Evolutionary conservation across 2,329 filamentous ascomycete genomes (phyloP), one percentile per base, ranked within the genome.

Genomic region (Penicillium thymicola): DNA sequence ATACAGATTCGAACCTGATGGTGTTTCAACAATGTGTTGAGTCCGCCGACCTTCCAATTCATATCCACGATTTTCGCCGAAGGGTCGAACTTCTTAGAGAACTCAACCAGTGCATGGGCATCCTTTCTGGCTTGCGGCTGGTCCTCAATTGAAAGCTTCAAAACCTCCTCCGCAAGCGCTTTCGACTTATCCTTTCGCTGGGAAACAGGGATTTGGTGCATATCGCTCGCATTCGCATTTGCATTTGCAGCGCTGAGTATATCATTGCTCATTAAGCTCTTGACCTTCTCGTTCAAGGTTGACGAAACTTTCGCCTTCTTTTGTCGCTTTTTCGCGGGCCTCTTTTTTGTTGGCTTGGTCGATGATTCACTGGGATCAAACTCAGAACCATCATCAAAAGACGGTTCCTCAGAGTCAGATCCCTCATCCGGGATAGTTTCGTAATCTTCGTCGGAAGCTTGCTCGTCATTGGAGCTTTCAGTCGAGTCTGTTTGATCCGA

Each of bases 131-230:
- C 63, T 2, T 62, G 59, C 7, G 55, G 46, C 16, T 59, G 58
- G n/a, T 72, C 65, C 5, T 57, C 63, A 16, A 53, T 50, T 2
- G 72, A 70, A 32, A 75, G 67, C 46, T 54, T 68, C 1, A 65
- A 66, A 40, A 76, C 59, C 1, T 76, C 51, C 28, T 74, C 66
- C 8, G 54, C 51, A 2, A 76, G 52, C n/a, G 72, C 74, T n/a
- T 64, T 62, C 7, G 63, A 41, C 43, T 68, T 70, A 42, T 72
- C 58, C 5, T 54, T 59, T 0, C 58, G 21, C 2, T 58, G 62
- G 37, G 67, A 71, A 2, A 28, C 54, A 16, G 69, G 71, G 46
- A 70, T 65, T 2, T 52, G 58, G 38, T 65, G 53, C 1, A 49
- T 51, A 18, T 65, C 58, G 52, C 69, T 75, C 5, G 51, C 59